Base-by-base conservation (phyloP, 2,329 filamentous ascomycete species). In the Dendrostoma leiphaemia region DNA sequence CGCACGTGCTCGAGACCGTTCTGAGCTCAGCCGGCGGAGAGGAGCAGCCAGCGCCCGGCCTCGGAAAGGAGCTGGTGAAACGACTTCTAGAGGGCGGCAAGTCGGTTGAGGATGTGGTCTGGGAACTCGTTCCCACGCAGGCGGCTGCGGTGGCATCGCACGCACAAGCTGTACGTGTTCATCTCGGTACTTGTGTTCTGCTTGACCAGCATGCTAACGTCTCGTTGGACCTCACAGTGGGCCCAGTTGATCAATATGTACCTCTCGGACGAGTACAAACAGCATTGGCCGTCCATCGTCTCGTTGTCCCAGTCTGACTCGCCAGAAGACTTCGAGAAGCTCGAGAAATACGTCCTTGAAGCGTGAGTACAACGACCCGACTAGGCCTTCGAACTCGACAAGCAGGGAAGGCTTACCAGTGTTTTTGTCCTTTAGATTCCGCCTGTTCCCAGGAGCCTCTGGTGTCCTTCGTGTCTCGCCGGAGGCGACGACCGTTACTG, bases 211-310 rank as follows among this genome's bases (percentile, higher is more conserved):
- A 6, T n/a, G 8, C 44, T 47, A 21, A 47, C 44, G 10, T 6
- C 1, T 21, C 9, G 4, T n/a, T n/a, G n/a, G 17, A 7, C 23
- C 28, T 13, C 28, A 34, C 24, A 71, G 63, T 80, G 81, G 62
- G 76, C 76, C 3, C 77, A 80, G 64, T 67, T 79, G 38, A 69
- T 82, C 51, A 77, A 82, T 61, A 77, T 75, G 66, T 81, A 80
- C 61, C 69, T 80, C 15, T 70, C 73, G 5, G 69, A 71, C 56
- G 60, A 77, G 60, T 70, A 75, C 65, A 65, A 70, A 60, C 53
- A 64, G n/a, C 69, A 80, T 60, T 70, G 78, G n/a, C 67, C 74
- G 2, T 74, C 74, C 37, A 79, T 82, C 61, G 72, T 74, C 59
- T 67, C 66, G 17, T 68, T 79, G 13, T 71, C 79, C 51, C 69